These are phyloP conservation scores for Chondrus crispus DNA, from an alignment of 23 red algal species.

Conservation along the genomic window DNA sequence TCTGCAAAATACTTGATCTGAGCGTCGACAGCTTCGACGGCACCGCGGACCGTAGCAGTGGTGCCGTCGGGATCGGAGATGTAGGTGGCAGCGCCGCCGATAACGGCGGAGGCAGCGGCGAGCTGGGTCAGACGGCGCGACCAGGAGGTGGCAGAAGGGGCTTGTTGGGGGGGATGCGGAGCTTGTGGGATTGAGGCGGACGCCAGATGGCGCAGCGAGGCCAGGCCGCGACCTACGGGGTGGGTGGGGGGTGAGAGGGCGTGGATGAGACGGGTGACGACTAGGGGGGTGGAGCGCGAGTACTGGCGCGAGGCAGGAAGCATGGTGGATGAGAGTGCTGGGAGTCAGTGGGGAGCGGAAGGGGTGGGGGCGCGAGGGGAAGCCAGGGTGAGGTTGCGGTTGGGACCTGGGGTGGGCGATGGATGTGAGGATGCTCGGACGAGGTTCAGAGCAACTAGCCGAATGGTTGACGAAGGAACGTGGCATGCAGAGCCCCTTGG, in stretches of 20 bases:
- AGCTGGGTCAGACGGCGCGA: not conserved
- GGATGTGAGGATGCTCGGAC: too few species aligned
- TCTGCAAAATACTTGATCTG: conserved; percentile 65
- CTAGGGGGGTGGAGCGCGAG: not conserved
- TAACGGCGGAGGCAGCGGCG: not conserved
- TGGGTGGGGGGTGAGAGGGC: not conserved
- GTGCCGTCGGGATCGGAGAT: not conserved
- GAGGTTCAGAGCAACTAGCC: too few species aligned
- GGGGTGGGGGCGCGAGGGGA: too few species aligned
- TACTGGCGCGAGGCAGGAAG: not conserved
- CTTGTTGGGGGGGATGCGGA: not conserved
- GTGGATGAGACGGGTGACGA: not conserved
- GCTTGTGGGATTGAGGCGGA: not conserved
- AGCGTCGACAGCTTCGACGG: not conserved
- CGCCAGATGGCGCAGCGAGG: not conserved
- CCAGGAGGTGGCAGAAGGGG: not conserved
- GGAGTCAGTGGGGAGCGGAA: too few species aligned
- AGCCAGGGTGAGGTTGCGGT: too few species aligned
- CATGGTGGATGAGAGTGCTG: not conserved
- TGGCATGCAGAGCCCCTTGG: too few species aligned
- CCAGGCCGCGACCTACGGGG: not conserved
- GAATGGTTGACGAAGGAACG: too few species aligned
- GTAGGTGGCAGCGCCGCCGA: not conserved
- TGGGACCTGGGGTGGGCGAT: too few species aligned
- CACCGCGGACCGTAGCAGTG: not conserved